Percentiles rank a stretch among this genome's conserved stretches.
phyloP scores from a whole-genome alignment of 2,329 filamentous ascomycete species.

The Aspergillus glaucus region DNA sequence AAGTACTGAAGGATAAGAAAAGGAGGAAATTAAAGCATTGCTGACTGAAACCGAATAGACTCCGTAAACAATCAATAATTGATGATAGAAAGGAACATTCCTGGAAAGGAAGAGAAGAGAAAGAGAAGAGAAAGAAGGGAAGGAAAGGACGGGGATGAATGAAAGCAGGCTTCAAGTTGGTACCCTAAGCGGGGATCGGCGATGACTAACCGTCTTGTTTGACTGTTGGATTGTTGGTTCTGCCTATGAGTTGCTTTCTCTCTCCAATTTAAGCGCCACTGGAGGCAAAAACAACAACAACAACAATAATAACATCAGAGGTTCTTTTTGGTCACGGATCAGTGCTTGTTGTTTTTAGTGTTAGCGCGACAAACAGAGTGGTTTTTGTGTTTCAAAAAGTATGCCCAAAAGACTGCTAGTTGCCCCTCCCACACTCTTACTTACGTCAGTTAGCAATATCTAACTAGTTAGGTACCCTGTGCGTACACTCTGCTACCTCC shows the following conservation, averaged over 20 bases:
- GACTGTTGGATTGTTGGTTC: neutral
- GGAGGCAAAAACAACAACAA: neutral
- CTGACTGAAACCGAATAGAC: neutral
- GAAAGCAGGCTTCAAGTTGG: conserved; percentile 3
- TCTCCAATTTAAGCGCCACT: neutral
- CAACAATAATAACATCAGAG: too few relatives aligned
- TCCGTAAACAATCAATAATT: conserved; percentile 14
- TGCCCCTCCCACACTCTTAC: neutral
- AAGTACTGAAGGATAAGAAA: conserved; percentile 6
- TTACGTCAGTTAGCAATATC: conserved; percentile 2
- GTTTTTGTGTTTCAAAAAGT: neutral
- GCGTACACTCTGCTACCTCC: too few relatives aligned
- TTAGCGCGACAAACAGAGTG: too few relatives aligned
- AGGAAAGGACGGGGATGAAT: conserved; percentile 4
- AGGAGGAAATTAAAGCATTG: neutral
- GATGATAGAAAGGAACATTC: conserved; percentile 12
- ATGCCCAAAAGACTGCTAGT: neutral
- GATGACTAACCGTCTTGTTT: conserved; percentile 15
- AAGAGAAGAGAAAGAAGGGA: conserved; percentile 2
- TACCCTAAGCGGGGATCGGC: conserved; percentile 13
- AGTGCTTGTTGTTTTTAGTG: too few relatives aligned
- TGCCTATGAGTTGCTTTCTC: neutral
- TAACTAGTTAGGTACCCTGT: too few relatives aligned
- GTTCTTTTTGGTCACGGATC: too few relatives aligned
- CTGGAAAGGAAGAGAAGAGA: conserved; percentile 5